Conservation (phyloP, 202 grass and related monocot genomes). For the Cymbopogon flexuosus region DNA sequence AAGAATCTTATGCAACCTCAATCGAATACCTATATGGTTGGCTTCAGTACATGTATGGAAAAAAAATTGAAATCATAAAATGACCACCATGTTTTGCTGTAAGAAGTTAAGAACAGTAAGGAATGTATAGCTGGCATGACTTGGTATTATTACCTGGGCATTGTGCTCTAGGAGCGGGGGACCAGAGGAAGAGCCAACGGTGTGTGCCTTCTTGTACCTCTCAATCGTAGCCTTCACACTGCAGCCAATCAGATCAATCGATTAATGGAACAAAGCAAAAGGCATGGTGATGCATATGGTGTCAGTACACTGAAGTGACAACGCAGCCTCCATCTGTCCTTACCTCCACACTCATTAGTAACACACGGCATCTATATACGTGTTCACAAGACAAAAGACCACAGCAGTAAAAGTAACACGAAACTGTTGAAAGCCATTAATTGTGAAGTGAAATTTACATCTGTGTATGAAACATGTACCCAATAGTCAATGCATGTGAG, state of each 20-base stretch:
- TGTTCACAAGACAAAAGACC: background rate
- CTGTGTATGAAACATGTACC: background rate
- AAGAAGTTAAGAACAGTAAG: background rate
- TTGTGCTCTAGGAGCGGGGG: slow-evolving; percentile 43
- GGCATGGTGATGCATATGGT: background rate
- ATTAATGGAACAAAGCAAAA: slow-evolving; percentile 15
- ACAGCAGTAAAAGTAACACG: background rate
- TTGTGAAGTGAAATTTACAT: background rate
- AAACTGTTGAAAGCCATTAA: background rate
- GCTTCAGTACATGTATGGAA: background rate
- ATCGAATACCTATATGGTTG: background rate
- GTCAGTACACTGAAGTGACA: background rate
- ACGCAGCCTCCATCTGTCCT: background rate
- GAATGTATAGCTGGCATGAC: background rate
- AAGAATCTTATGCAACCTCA: background rate
- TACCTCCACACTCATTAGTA: background rate
- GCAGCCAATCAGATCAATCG: background rate
- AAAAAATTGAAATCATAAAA: background rate
- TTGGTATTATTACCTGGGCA: slow-evolving; percentile 38
- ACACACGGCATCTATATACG: background rate
- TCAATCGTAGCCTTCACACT: slow-evolving; percentile 61
- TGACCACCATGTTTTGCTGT: background rate
- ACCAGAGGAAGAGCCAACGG: slow-evolving; percentile 44
- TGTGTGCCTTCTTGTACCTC: slow-evolving; percentile 63
- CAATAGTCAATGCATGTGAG: slow-evolving; percentile 9